Base-by-base conservation (phyloP, 768 basidiomycete genomes). In the Jaapia argillacea region DNA sequence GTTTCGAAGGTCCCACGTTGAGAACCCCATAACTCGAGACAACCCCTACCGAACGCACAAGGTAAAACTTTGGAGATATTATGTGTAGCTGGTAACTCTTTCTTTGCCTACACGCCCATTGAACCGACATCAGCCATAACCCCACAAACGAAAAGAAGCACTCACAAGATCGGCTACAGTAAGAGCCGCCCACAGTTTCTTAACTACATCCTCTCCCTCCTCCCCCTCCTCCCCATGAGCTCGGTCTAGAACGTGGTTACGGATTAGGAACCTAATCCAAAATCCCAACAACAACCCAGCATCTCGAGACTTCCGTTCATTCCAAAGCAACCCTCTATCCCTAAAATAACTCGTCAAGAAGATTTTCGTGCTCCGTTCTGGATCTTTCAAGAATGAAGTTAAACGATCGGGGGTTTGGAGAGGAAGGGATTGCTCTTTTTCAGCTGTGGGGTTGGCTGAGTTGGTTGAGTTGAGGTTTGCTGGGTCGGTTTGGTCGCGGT, bases 301-400 rank as follows among this genome's bases (percentile, higher is more conserved):
- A 44, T 67, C 63, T 7, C 62, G 48, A 31, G 83, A 64, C 47
- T 74, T 70, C 40, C 10, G 28, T 16, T 38, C 69, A n/a, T 47
- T 84, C 85, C 80, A 86, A 43, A 78, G 70, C 38, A 84, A 68
- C 21, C 86, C 86, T 45, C 75, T 74, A 43, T 77, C 71, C 26
- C 75, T 68, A 62, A 78, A 80, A 51, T 76, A 72, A 4, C 81
- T 81, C 0, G 83, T 81, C 46, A 89, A 64, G 59, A 86, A 89
- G 16, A 85, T 67, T 44, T 67, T 75, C 42, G 81, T 60, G 24
- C 66, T 59, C 6, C 56, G 58, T 49, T 77, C 81, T 0, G 86
- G 82, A 44, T 84, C 68, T 28, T 69, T 60, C 45, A 89, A 60
- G 57, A 89, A 89, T 3, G 58, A 48, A 0, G 65, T 52, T 42